These are phyloP conservation scores for Adenanthera pavonina DNA, from an alignment of 306 rosid species.

Conservation along the genomic window DNA sequence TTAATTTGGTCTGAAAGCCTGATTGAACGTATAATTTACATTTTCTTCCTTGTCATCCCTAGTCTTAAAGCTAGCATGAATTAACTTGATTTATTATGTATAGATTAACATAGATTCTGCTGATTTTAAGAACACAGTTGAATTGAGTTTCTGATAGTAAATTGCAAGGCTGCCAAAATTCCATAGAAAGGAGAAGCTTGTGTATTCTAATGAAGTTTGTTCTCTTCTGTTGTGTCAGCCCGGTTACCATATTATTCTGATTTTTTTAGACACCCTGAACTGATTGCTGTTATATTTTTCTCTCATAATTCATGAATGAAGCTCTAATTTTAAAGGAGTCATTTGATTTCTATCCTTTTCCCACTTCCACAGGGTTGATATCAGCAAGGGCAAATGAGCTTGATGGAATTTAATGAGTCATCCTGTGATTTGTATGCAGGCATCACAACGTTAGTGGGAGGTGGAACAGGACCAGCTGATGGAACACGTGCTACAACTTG, in stretches of 20 bases:
- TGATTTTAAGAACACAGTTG: background rate
- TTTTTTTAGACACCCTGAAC: background rate
- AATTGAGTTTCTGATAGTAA: background rate
- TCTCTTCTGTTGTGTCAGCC: background rate
- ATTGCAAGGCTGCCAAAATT: background rate
- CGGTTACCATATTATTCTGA: background rate
- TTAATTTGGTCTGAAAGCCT: background rate
- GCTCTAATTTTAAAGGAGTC: background rate
- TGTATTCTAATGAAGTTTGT: background rate
- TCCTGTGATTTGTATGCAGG: slow-evolving; percentile 59
- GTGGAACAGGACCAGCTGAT: slow-evolving; percentile 95
- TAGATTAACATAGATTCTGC: background rate
- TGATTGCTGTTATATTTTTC: background rate
- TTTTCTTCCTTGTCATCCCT: no score
- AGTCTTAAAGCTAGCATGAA: background rate
- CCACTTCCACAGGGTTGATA: background rate
- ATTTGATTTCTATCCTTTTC: background rate
- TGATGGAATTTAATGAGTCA: slow-evolving; percentile 30
- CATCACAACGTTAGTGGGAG: slow-evolving; percentile 87
- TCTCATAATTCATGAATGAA: background rate
- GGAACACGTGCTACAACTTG: slow-evolving; percentile 98
- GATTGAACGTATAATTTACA: background rate
- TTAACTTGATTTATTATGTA: no score
- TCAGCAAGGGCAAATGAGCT: background rate
- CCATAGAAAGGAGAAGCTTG: background rate